phyloP scores from a whole-genome alignment of 129 eudicot species.

The Pulicaria dysenterica region DNA sequence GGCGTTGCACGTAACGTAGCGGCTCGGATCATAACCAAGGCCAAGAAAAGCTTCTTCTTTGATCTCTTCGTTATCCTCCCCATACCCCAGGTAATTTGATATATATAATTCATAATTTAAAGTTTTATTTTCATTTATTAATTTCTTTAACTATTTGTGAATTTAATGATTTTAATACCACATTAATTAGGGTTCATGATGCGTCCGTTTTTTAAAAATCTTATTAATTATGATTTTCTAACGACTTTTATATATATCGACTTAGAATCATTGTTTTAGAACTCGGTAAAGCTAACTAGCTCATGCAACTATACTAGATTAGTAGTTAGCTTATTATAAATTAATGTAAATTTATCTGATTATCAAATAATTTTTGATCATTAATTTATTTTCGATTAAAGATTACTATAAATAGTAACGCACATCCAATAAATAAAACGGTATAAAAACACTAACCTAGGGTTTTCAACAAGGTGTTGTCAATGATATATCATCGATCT shows the following conservation, averaged over 20 bases:
- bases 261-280: no score
- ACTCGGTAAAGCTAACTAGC: no score
- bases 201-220: background rate
- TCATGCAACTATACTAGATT: no score
- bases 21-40: constrained; percentile 45
- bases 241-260: no score
- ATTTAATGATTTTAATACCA: constrained; percentile 16
- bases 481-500: background rate
- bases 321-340: no score
- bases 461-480: background rate
- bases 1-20: constrained; percentile 37
- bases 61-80: constrained; percentile 95
- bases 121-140: background rate
- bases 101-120: background rate
- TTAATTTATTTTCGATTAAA: no score
- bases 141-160: background rate
- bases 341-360: no score
- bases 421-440: background rate
- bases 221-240: background rate
- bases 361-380: no score
- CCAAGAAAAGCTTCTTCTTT: constrained; percentile 65
- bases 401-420: no score
- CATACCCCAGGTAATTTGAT: constrained; percentile 80
- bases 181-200: background rate
- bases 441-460: background rate